Evolutionary conservation across 257 asterid genomes (phyloP), one percentile per base, ranked within the genome.

Genomic region (Lantana camara): DNA sequence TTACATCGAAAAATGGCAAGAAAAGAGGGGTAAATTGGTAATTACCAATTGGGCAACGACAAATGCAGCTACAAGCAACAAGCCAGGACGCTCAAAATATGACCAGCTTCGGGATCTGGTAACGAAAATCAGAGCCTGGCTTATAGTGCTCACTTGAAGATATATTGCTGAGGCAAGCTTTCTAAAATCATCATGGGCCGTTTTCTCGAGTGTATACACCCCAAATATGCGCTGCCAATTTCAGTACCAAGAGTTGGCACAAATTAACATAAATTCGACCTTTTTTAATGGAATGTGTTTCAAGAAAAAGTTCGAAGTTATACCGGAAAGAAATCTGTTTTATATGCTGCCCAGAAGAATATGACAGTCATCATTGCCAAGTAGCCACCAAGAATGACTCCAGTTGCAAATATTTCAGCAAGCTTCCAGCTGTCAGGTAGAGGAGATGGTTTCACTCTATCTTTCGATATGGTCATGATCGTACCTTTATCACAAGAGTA

Each of bases 401-500:
- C 99, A 37, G 99, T 90, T 15, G 97, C 81, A 38, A 93, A 93
- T 27, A 93, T 93, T 76, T 93, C 99, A 50, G 87, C 75, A 19
- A 93, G 90, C 78, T 93, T 93, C 99, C 99, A 93, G 83, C 99
- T 93, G 75, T 93, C 99, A 0, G 99, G 99, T 35, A 87, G 83
- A 49, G 99, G 99, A 70, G 99, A 90, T 12, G 99, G 99, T 45
- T 84, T 93, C 66, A 93, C 99, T 74, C 97, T 75, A 64, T 93
- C 99, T 75, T 93, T 93, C 11, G 99, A 93, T 73, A 93, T 93
- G 24, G 99, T 90, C 99, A 93, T 93, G 72, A 93, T 93, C 60
- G 99, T 93, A 75, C 99, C 97, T 92, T 75, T 57, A 77, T 58
- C 17, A 53, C 10, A 59, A 52, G 11, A 70, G 45, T 66, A 29